Conservation (phyloP, 2,329 filamentous ascomycete species). For the Epichloe sibirici region DNA sequence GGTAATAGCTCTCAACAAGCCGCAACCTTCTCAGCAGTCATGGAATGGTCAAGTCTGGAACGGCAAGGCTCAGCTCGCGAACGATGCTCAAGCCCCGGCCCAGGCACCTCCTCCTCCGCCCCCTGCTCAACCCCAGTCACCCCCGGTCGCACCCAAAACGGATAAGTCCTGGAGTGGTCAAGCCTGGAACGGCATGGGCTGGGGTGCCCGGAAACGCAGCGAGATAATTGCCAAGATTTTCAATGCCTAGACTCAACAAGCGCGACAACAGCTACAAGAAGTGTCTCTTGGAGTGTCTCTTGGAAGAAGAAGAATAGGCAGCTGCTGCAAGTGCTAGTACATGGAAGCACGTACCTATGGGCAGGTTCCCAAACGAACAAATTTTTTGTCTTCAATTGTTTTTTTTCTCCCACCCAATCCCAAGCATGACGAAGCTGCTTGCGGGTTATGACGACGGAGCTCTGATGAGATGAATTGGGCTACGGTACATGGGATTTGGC, state of each 20-base stretch:
- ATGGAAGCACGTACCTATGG: not conserved
- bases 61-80: not conserved
- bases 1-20: too few relatives aligned
- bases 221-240: not conserved
- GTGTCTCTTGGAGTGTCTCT: not conserved
- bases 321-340: not conserved
- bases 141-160: not conserved
- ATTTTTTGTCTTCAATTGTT: not conserved
- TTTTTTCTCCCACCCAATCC: not conserved
- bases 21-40: not conserved
- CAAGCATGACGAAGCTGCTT: slow-evolving; percentile 4
- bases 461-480: not conserved
- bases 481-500: not conserved
- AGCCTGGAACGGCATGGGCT: slow-evolving; percentile 3
- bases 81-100: not conserved
- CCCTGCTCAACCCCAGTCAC: not conserved
- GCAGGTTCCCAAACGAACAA: not conserved
- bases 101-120: not conserved
- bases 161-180: slow-evolving; percentile 4
- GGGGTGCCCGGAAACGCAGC: slow-evolving; percentile 1
- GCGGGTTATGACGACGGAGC: not conserved
- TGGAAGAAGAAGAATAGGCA: not conserved
- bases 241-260: not conserved
- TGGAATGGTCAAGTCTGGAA: slow-evolving; percentile 1
- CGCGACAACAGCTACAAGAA: not conserved